phyloP scores from a whole-genome alignment of 2,329 filamentous ascomycete genomes.

The Rhinocladiella mackenziei region DNA sequence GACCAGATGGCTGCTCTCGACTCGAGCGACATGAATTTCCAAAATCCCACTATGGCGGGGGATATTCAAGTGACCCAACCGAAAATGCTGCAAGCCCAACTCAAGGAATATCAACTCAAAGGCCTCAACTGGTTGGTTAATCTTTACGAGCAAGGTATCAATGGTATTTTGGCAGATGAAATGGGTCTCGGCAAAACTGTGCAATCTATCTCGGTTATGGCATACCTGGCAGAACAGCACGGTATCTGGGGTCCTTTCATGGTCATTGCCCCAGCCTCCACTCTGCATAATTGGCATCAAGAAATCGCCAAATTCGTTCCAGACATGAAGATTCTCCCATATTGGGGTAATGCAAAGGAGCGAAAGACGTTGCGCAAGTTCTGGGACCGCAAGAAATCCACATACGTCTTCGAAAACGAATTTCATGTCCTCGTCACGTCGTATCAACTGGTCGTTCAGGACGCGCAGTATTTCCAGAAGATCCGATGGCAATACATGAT shows the following conservation, averaged over 20 bases:
- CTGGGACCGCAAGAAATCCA: constrained; percentile 97
- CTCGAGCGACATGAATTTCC: constrained; percentile 98
- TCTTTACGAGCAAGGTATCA: constrained; percentile 98
- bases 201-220: constrained; percentile 98
- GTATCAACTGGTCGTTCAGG: constrained; percentile 93
- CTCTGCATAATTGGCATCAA: constrained; percentile 98
- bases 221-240: constrained; percentile 93
- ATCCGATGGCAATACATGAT: constrained; percentile 99
- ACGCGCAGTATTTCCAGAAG: constrained; percentile 97
- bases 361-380: constrained; percentile 96
- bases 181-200: constrained; percentile 99
- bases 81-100: constrained; percentile 83
- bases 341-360: constrained; percentile 93
- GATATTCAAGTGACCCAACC: constrained; percentile 93
- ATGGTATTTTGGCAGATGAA: constrained; percentile 95
- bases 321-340: constrained; percentile 88
- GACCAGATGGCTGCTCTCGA: constrained; percentile 69
- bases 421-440: constrained; percentile 97
- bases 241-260: constrained; percentile 98
- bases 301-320: constrained; percentile 95
- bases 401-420: constrained; percentile 85
- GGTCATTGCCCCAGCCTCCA: constrained; percentile 92
- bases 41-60: constrained; percentile 92
- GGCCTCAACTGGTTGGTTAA: constrained; percentile 99
- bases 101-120: constrained; percentile 99